Percentiles rank a stretch among this genome's conserved stretches.
phyloP scores from a whole-genome alignment of 139 green algal species.

The Chlorella sorokiniana region DNA sequence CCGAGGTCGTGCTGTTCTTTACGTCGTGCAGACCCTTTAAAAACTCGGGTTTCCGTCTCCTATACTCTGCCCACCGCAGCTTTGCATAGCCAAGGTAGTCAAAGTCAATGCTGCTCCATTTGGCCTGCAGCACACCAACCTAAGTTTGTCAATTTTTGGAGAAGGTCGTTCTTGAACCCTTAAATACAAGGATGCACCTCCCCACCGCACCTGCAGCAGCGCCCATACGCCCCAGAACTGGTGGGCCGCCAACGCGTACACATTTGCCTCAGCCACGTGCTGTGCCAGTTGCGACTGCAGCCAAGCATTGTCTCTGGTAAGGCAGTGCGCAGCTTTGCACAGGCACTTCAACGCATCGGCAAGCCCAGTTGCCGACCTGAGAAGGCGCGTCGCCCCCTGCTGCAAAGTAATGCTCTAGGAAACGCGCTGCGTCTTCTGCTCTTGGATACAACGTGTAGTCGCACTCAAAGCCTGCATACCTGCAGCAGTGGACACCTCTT shows the following conservation, averaged over 20 bases:
- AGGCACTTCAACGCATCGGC: background rate
- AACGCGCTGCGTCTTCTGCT: constrained; percentile 34
- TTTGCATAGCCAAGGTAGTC: constrained; percentile 82
- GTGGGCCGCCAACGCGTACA: constrained; percentile 85
- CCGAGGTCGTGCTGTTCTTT: no score
- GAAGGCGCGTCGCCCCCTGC: no score
- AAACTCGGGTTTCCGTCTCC: constrained; percentile 64
- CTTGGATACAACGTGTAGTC: constrained; percentile 76
- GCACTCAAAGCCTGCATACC: constrained; percentile 95
- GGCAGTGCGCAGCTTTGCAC: background rate
- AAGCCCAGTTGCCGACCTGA: no score
- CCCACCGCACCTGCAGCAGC: constrained; percentile 69
- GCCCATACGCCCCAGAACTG: constrained; percentile 95
- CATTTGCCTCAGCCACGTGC: constrained; percentile 72
- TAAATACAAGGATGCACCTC: no score
- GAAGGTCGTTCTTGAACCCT: no score
- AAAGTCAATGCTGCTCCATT: constrained; percentile 87
- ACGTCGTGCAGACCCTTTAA: no score
- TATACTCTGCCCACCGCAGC: constrained; percentile 74
- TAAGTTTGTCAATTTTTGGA: background rate
- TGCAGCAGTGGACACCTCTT: no score
- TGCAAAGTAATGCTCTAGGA: constrained; percentile 76
- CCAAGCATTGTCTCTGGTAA: no score
- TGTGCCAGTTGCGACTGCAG: constrained; percentile 39
- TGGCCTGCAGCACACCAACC: constrained; percentile 35